Base-by-base conservation (phyloP, 306 rosid species). In the Begonia peltatifolia region DNA sequence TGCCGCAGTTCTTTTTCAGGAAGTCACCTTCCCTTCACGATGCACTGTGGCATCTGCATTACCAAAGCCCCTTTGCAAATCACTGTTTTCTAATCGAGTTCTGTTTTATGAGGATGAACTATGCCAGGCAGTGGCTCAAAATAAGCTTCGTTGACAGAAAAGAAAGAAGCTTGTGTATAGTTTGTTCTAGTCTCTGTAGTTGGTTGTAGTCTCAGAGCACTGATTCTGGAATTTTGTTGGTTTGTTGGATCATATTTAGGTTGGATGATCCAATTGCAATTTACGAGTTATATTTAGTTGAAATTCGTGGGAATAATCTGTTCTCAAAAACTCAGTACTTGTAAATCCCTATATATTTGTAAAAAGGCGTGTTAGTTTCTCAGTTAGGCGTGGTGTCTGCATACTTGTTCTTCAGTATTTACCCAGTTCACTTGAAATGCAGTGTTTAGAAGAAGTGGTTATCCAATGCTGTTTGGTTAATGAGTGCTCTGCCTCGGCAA, bases 71-170 rank as follows among this genome's bases (percentile, higher is more conserved):
- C 66, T 75, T 4, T 85, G 81, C 84, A 89, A 85, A 65, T 75
- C 94, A 25, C 59, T 88, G 88, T 93, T 93, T 59, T 84, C 97
- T 9, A 83, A 79, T 70, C 71, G 95, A 64, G 95, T 81, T 67
- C 72, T 90, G 42, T 90, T 90, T 72, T 86, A 76, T n/a, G 99
- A 86, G 76, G 99, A 90, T 18, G 97, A 90, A 60, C 70, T 85
- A 48, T 90, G 97, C 58, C 81, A 90, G 67, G 97, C 97, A 47
- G 97, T 90, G 63, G 92, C 94, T 60, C 97, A 90, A 74, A 90
- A 90, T 59, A 90, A 83, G 56, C 97, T 85, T 64, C 87, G 69
- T 57, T 84, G 75, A 83, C 14, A 17, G 11, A 18, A 11, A 17
- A 54, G 59, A 50, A 30, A 30, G 8, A 30, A 30, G 47, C 61